Evolutionary conservation across 345 rosid species (phyloP), one percentile per base, ranked within the genome.

Genomic region (Camelina neglecta): DNA sequence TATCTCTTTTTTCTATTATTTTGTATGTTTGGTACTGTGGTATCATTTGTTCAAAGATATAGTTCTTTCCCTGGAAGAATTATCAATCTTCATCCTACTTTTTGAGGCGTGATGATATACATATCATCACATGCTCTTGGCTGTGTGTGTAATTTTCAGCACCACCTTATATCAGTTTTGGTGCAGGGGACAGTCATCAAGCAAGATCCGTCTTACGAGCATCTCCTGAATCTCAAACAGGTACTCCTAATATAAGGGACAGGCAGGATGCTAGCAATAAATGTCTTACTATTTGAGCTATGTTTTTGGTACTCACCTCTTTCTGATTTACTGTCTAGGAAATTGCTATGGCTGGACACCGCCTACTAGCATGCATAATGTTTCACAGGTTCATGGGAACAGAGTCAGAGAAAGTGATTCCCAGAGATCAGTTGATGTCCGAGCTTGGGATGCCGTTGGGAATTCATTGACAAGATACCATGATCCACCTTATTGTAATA

Each of bases 161-260:
- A 33, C 51, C 65, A 58, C 76, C 77, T 71, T 66, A 18, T 73
- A 36, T 69, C 75, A 73, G 44, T 60, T 73, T 73, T 80, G 68
- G 77, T 75, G 84, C 86, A 88, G 97, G 81, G 69, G 97, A 89
- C 75, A 84, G 87, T 80, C 88, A 83, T 71, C 96, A 84, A 71
- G 73, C 78, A 76, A 85, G 82, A 76, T 82, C 88, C 39, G 64
- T 80, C 41, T 69, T 75, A 55, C 76, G 64, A 67, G 64, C 81
- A 67, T 77, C 71, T 77, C 60, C 67, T 67, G 78, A 81, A 71
- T 63, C 78, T 45, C 88, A 83, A 60, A 58, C 83, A 73, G 87
- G 86, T 60, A 75, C 29, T 72, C 65, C 72, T 81, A 39, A 75
- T 56, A 66, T 73, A 11, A 60, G 50, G 60, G 77, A 77, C 33